These are phyloP conservation scores for Kodamaea jinghongensis DNA, from an alignment of 805 yeast species.

Conservation along the genomic window DNA sequence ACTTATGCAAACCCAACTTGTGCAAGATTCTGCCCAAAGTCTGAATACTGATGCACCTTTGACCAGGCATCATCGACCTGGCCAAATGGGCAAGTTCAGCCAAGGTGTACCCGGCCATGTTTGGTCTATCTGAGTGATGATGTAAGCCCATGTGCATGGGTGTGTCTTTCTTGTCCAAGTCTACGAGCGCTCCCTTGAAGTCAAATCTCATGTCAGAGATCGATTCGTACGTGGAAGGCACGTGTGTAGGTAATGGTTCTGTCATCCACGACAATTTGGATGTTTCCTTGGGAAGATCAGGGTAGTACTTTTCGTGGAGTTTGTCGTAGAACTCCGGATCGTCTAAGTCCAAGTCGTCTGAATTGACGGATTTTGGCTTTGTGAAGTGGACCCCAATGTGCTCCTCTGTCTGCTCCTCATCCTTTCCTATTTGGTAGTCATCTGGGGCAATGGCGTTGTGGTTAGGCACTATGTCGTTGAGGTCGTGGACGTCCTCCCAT, in stretches of 20 bases:
- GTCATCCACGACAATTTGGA: slow-evolving; percentile 91
- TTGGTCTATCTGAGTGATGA: slow-evolving; percentile 88
- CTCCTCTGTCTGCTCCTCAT: slow-evolving; percentile 42
- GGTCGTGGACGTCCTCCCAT: slow-evolving; percentile 50
- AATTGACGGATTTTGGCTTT: slow-evolving; percentile 37
- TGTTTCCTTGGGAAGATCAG: slow-evolving; percentile 82
- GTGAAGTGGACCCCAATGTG: slow-evolving; percentile 62
- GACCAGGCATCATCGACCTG: slow-evolving; percentile 78
- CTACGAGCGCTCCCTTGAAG: slow-evolving; percentile 74
- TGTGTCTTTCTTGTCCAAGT: slow-evolving; percentile 30
- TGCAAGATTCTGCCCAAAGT: slow-evolving; percentile 84
- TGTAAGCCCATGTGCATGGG: slow-evolving; percentile 72
- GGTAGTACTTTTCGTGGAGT: slow-evolving; percentile 81
- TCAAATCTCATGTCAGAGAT: slow-evolving; percentile 81
- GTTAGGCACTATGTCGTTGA: slow-evolving; percentile 50
- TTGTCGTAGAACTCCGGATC: slow-evolving; percentile 79
- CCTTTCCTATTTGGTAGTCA: slow-evolving; percentile 40
- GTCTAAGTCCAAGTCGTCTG: slow-evolving; percentile 51
- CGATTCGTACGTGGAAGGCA: slow-evolving; percentile 46
- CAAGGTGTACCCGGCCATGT: slow-evolving; percentile 88
- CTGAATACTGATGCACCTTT: slow-evolving; percentile 81
- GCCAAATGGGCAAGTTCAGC: slow-evolving; percentile 76
- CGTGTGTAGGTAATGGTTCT: slow-evolving; percentile 48
- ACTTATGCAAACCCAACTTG: slow-evolving; percentile 67
- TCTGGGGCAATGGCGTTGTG: slow-evolving; percentile 35